Base-by-base conservation (phyloP, 2,329 filamentous ascomycete species). In the Colletotrichum melonis region DNA sequence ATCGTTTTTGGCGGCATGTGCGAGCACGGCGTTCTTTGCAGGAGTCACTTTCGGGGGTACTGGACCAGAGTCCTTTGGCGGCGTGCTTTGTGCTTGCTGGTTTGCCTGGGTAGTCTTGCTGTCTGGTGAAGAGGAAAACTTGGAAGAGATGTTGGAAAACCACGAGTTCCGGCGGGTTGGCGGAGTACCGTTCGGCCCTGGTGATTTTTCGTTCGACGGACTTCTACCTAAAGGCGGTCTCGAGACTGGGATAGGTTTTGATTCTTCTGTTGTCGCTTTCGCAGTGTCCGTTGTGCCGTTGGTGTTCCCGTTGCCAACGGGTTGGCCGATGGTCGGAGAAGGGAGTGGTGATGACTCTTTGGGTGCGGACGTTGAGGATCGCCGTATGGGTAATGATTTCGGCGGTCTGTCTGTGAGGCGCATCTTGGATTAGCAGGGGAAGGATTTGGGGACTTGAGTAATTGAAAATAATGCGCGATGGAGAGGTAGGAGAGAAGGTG, bases 141-240 rank as follows among this genome's bases (percentile, higher is more conserved):
- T 98, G 76, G 94, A 96, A 76, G 95, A 97, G 76, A 98, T 91
- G 79, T 92, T 98, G 69, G 94, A 94, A 79, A 98, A 95, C 97
- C 97, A 99, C 16, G 95, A 98, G 75, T 92, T 92, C 76, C 95
- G 89, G 66, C 90, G 87, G 58, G 86, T 84, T 8, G 85, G 82
- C 2, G 85, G 82, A 49, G 83, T 79, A 69, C 80, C 77, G 68
- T 77, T 76, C 66, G 77, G 73, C 26, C 75, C 73, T 3, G 69
- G 62, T 49, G 42, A 49, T 78, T 79, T 82, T 38, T 82, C 80
- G 46, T 77, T 79, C 1, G 84, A 81, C 38, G 75, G 74, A 63
- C 77, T 79, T 60, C 81, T 80, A n/a, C 78, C 62, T 30, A 81
- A 77, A 14, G 78, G 78, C 5, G 80, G 78, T 14, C 81, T 81